Evolutionary conservation across 1,139 yeast species (phyloP).

Genomic region (Protomyces lactucae-debilis): DNA sequence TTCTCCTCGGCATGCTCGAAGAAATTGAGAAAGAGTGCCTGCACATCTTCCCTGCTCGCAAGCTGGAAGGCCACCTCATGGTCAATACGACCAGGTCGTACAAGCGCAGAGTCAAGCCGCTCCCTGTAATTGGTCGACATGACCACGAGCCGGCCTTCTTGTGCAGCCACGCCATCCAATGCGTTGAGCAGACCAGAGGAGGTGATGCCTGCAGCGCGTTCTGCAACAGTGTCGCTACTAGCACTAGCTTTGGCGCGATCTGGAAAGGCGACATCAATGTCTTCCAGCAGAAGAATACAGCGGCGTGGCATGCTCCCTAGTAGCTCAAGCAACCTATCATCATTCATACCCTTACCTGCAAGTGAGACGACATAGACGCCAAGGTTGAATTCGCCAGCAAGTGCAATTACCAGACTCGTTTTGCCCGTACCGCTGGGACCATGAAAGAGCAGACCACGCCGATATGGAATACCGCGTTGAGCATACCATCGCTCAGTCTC

Average conservation of each 20-base stretch:
- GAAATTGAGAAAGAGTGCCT: conserved; percentile 78
- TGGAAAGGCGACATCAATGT: conserved; percentile 92
- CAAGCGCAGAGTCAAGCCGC: conserved; percentile 64
- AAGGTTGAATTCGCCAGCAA: conserved; percentile 94
- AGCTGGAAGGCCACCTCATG: conserved; percentile 60
- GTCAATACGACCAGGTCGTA: conserved; percentile 94
- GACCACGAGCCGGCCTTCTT: conserved; percentile 91
- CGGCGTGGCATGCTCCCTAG: conserved; percentile 95
- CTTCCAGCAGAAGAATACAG: conserved; percentile 78
- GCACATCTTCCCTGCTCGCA: conserved; percentile 75
- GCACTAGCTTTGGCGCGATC: conserved; percentile 48
- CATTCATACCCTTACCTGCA: conserved; percentile 86
- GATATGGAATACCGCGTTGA: conserved; percentile 91
- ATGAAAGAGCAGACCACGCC: conserved; percentile 87
- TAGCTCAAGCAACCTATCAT: conserved; percentile 84
- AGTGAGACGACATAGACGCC: conserved; percentile 88
- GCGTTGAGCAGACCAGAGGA: conserved; percentile 92
- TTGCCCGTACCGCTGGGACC: conserved; percentile 99
- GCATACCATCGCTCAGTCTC: conserved; percentile 76
- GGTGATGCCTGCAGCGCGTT: conserved; percentile 62
- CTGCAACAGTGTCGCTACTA: conserved; percentile 53
- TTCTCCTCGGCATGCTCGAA: conserved; percentile 44
- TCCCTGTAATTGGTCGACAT: conserved; percentile 99
- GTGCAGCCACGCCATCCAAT: conserved; percentile 96
- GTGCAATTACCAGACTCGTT: conserved; percentile 89